A percentile compares a stretch with the other conserved stretches of the same genome.
phyloP scores from a whole-genome alignment of 148 eudicot species.

The Rhododendron ovatum region DNA sequence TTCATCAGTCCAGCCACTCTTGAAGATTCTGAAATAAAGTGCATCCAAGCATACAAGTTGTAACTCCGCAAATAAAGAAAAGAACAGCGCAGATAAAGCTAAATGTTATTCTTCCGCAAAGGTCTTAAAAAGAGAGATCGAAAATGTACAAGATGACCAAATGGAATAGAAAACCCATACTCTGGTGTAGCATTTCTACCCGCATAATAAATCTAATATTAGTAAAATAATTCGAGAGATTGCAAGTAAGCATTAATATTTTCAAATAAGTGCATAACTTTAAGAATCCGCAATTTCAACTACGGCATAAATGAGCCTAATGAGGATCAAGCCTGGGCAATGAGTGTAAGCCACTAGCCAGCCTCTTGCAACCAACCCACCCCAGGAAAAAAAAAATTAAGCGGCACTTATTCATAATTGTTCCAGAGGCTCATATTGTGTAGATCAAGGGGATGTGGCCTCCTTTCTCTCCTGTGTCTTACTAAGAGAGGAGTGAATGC shows the following conservation, averaged over 20 bases:
- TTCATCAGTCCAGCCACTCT: slow-evolving; percentile 26
- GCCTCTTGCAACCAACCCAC: not conserved
- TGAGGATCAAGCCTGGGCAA: not conserved
- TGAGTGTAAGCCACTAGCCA: not conserved
- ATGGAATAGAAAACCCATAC: not conserved
- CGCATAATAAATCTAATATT: not conserved
- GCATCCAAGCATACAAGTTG: not conserved
- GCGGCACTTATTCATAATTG: not conserved
- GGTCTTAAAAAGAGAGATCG: not conserved
- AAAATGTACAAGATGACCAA: not conserved
- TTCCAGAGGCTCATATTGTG: not conserved
- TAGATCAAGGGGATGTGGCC: not conserved
- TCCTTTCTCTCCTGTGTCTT: not conserved
- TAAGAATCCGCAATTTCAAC: not conserved
- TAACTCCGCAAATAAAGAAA: not conserved
- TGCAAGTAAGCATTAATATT: not conserved
- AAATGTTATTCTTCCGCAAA: not conserved
- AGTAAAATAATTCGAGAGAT: not conserved
- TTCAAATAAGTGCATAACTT: not conserved
- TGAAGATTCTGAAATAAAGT: slow-evolving; percentile 21
- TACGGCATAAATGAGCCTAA: not conserved
- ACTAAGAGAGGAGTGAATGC: not conserved
- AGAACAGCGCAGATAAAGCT: not conserved
- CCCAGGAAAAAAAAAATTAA: not conserved
- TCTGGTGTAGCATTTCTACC: not conserved